phyloP scores from a whole-genome alignment of 805 yeast species.

The Barnettozyma sucrosica region DNA sequence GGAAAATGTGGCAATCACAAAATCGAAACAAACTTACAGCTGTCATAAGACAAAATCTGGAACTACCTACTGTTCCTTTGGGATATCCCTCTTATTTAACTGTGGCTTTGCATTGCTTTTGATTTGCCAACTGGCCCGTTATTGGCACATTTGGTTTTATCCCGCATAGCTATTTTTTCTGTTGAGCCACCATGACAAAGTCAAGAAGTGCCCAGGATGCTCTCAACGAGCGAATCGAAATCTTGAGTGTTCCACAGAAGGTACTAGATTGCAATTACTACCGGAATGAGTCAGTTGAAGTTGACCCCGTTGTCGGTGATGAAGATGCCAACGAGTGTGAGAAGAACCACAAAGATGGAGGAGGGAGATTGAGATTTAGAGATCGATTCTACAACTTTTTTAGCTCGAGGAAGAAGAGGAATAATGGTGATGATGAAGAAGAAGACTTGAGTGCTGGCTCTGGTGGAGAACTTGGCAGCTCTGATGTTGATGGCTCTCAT shows the following conservation, averaged over 20 bases:
- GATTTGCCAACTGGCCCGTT: background rate
- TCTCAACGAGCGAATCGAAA: slow-evolving; percentile 3
- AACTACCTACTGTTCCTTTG: background rate
- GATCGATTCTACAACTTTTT: slow-evolving; percentile 2
- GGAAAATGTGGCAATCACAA: background rate
- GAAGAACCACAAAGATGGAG: background rate
- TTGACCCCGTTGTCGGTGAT: background rate
- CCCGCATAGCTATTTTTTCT: background rate
- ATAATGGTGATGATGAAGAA: background rate
- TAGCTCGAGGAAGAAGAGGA: background rate
- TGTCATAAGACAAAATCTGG: background rate
- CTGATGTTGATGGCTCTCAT: background rate
- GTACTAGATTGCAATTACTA: background rate
- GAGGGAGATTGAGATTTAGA: slow-evolving; percentile 1
- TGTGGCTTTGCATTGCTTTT: background rate
- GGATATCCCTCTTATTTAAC: background rate
- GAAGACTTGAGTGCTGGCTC: background rate
- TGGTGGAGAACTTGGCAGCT: background rate
- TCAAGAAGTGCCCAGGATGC: background rate
- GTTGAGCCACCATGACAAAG: background rate
- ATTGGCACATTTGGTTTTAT: background rate
- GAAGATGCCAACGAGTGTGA: background rate
- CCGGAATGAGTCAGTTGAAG: background rate
- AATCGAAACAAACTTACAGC: background rate
- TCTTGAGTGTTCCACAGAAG: slow-evolving; percentile 1